Percentiles rank a stretch among this genome's conserved stretches.
Evolutionary conservation across 768 basidiomycete species (phyloP).

Genomic region (Jaapia argillacea): DNA sequence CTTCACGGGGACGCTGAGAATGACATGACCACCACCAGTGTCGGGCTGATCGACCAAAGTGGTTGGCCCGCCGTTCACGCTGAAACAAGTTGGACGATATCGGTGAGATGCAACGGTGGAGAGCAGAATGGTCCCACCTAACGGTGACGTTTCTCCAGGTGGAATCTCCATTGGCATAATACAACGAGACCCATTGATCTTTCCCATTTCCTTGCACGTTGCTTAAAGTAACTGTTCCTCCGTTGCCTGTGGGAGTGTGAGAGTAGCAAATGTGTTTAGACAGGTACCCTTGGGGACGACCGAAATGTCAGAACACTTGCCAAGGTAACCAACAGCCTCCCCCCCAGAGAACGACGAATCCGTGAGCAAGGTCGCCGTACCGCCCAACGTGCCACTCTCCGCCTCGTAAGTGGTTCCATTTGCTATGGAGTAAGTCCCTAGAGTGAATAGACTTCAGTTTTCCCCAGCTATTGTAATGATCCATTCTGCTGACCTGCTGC

Average conservation of each 20-base stretch:
- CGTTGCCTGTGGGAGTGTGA: slow-evolving; percentile 29
- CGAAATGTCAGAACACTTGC: slow-evolving; percentile 25
- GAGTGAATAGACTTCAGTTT: background rate
- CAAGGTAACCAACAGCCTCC: slow-evolving; percentile 43
- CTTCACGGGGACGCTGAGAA: slow-evolving; percentile 47
- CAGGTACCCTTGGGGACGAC: too few species aligned
- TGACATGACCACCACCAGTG: slow-evolving; percentile 41
- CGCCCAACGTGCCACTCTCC: slow-evolving; percentile 38
- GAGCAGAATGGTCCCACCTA: slow-evolving; percentile 30
- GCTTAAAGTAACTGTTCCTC: slow-evolving; percentile 46
- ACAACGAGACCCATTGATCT: slow-evolving; percentile 50
- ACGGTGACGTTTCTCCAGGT: slow-evolving; percentile 50
- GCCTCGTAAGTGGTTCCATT: slow-evolving; percentile 47
- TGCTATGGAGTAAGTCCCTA: slow-evolving; percentile 38
- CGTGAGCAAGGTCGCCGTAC: slow-evolving; percentile 33
- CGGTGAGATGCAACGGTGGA: background rate
- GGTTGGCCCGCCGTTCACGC: slow-evolving; percentile 47
- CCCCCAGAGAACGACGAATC: slow-evolving; percentile 42
- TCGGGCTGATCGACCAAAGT: slow-evolving; percentile 48
- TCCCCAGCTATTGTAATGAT: too few species aligned
- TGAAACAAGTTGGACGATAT: slow-evolving; percentile 12
- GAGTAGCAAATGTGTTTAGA: background rate
- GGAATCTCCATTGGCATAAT: slow-evolving; percentile 52
- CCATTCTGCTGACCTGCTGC: slow-evolving; percentile 23
- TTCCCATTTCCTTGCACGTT: slow-evolving; percentile 43